These are phyloP conservation scores for Asterophora lycoperdoides DNA, from an alignment of 768 basidiomycete genomes.

Conservation along the genomic window DNA sequence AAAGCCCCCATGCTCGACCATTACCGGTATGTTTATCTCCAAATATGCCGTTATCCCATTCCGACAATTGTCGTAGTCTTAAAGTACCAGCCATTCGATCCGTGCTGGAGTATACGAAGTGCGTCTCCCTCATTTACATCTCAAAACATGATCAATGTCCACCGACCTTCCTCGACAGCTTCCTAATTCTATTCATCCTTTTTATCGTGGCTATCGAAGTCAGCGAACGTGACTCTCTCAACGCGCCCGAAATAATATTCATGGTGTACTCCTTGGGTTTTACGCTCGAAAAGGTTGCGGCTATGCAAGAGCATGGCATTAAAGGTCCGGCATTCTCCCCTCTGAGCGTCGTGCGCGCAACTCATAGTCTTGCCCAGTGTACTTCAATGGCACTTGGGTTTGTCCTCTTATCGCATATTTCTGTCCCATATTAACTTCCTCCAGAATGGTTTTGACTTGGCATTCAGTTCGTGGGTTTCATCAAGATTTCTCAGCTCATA, in stretches of 20 bases:
- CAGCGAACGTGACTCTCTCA: conserved; percentile 57
- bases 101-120: conserved; percentile 88
- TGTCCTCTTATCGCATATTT: conserved; percentile 14
- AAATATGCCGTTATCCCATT: background rate
- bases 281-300: conserved; percentile 86
- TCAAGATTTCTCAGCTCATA: background rate
- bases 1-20: conserved; percentile 93
- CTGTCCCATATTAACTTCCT: conserved; percentile 4
- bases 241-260: conserved; percentile 65
- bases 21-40: conserved; percentile 60
- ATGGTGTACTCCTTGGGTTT: conserved; percentile 82
- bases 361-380: conserved; percentile 42
- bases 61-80: conserved; percentile 41
- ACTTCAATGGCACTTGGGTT: conserved; percentile 84
- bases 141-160: background rate
- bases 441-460: conserved; percentile 90
- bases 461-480: conserved; percentile 58
- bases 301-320: conserved; percentile 94
- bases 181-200: conserved; percentile 73
- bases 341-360: background rate
- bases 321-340: conserved; percentile 48
- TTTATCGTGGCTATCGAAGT: conserved; percentile 80
- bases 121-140: conserved; percentile 13
- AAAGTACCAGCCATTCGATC: conserved; percentile 93
- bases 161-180: conserved; percentile 40